Base-by-base conservation (phyloP, 805 yeast genomes). In the Torulaspora quercuum region DNA sequence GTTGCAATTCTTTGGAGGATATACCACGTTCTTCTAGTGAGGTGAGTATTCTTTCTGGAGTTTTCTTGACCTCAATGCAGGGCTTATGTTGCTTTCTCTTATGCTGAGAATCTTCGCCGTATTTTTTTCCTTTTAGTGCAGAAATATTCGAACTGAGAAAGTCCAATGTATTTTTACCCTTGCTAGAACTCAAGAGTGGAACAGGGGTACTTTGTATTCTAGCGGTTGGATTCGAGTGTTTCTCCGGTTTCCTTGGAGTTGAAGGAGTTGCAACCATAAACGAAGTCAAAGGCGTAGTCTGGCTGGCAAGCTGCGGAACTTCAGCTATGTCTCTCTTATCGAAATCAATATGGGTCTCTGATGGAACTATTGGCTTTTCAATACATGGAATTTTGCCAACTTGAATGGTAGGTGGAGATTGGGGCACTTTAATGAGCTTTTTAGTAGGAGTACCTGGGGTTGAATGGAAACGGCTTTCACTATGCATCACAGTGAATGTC, bases 1-100 rank as follows among this genome's bases (percentile, higher is more conserved):
- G 80, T 35, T 72, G 72, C 30, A 86, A 66, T 30, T 77, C 79
- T 3, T 61, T 64, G 28, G 75, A 52, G 28, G 73, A 71, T 4
- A 65, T 52, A 12, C 75, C 59, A 3, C 55, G 56, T 2, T 51
- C 33, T 6, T 39, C 35, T 5, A 53, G 29, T 4, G 44, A 36
- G 3, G 16, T 11, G 8, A 42, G 12, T 4, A 35, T 21, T 7
- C 29, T 39, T 12, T 27, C 27, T 3, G 39, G n/a, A 5, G 42
- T 15, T 8, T 18, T 29, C 11, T 13, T 12, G 18, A 25, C 11
- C 14, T 22, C 27, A 23, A 4, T 17, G 14, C 23, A 20, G 7
- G 29, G 32, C 23, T 39, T 35, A 16, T 33, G 38, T 16, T 36
- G 35, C 28, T 35, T 32, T 20, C 22, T 25, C 31, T 29, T 39